Percentiles rank a stretch among this genome's conserved stretches.
Evolutionary conservation across 2,329 filamentous ascomycete species (phyloP).

Genomic region (Waltergamsia citrina): DNA sequence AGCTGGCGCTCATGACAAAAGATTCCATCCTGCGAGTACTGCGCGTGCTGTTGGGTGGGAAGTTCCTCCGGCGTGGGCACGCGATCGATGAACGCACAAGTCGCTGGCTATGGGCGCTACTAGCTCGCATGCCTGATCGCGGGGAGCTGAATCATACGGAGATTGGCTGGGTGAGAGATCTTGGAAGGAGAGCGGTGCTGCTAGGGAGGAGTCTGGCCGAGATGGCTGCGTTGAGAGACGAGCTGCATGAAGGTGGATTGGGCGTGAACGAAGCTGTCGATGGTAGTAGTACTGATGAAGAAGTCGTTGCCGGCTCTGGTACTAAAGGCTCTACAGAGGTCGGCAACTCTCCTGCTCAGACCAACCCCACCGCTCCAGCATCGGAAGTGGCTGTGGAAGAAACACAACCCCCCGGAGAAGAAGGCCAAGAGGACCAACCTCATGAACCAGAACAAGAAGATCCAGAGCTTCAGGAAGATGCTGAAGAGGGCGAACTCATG

Average conservation of each 20-base stretch:
- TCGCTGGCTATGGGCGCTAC: constrained; percentile 76
- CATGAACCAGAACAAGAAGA: too few species aligned
- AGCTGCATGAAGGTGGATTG: constrained; percentile 25
- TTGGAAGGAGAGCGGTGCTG: constrained; percentile 67
- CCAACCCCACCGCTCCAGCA: background rate
- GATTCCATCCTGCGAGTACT: constrained; percentile 58
- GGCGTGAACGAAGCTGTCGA: constrained; percentile 36
- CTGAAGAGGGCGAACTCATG: constrained; percentile 15
- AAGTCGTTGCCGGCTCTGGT: constrained; percentile 22
- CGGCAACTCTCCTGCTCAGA: constrained; percentile 6
- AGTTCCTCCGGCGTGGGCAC: constrained; percentile 50
- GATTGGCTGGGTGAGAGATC: constrained; percentile 65
- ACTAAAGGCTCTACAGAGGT: constrained; percentile 17
- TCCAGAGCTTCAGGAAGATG: too few species aligned
- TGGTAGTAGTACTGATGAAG: constrained; percentile 29
- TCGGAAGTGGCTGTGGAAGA: background rate
- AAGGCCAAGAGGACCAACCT: too few species aligned
- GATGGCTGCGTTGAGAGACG: constrained; percentile 36
- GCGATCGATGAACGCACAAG: constrained; percentile 58
- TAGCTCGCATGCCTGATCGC: constrained; percentile 64
- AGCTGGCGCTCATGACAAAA: constrained; percentile 57
- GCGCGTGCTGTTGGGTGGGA: constrained; percentile 53
- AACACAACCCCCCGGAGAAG: constrained; percentile 1
- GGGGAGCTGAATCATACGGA: constrained; percentile 70
- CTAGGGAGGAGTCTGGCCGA: constrained; percentile 45